Base-by-base conservation (phyloP, 1,284 basidiomycete species). In the Meira nashicola region DNA sequence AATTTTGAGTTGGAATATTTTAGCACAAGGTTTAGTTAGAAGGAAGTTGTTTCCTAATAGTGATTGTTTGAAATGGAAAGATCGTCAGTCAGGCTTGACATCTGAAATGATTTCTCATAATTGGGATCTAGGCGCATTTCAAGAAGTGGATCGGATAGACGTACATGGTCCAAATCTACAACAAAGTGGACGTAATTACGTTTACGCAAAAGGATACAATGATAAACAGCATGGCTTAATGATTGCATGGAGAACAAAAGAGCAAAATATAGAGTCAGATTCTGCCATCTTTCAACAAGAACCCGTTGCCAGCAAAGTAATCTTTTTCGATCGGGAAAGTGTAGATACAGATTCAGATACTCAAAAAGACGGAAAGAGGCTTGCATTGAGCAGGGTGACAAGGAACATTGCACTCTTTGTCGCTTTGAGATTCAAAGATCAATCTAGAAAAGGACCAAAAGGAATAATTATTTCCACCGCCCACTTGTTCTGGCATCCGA, bases 401-500 rank as follows among this genome's bases (percentile, higher is more conserved):
- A 56, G 72, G 14, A 73, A 74, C 15, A 63, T 72, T 17, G 68
- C 65, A 2, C 66, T 76, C 21, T 63, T 78, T 25, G 67, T 70
- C 6, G 73, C 73, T 0, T 57, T 78, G 9, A 55, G 55, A 8
- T 55, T 62, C 6, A 33, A 33, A 33, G 47, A 43, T 0, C 47
- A 53, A 5, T 48, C 39, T 2, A 53, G 25, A 12, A 55, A 38
- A 25, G 57, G 52, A 39, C 2, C 15, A 2, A 40, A 33, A 1
- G 86, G 88, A 15, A 75, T 89, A 41, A 80, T 93, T 47, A 80
- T 92, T 5, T 90, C 85, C 1, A 94, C 92, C 0, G 91, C 90
- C 0, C 91, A 88, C 81, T 82, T 88, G 6, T 96, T 97, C 79
- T 96, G 93, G 93, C 92, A 95, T 79, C 92, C 92, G 7, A 86